These are phyloP conservation scores for Termitomyces sp. DNA, from an alignment of 768 basidiomycete genomes.

Conservation along the genomic window DNA sequence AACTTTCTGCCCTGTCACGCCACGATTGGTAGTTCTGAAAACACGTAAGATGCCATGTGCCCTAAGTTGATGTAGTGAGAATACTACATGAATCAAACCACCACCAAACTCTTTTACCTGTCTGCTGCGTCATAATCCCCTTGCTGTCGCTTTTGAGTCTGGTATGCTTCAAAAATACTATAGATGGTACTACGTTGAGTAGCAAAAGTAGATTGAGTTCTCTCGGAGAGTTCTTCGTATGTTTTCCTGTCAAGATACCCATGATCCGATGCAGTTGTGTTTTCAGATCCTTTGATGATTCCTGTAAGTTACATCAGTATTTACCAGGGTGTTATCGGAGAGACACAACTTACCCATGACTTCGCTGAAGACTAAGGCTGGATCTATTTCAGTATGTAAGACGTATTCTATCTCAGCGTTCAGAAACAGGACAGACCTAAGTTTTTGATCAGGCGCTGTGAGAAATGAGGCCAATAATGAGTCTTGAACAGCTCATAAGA, in stretches of 20 bases:
- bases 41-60: constrained; percentile 43
- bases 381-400: constrained; percentile 34
- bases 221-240: constrained; percentile 45
- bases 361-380: constrained; percentile 59
- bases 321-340: neutral
- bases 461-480: constrained; percentile 57
- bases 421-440: constrained; percentile 36
- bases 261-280: constrained; percentile 27
- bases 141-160: constrained; percentile 33
- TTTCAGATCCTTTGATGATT: constrained; percentile 67
- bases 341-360: constrained; percentile 44
- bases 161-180: constrained; percentile 47
- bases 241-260: constrained; percentile 36
- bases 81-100: neutral
- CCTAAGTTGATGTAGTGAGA: constrained; percentile 22
- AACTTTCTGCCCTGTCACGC: constrained; percentile 36
- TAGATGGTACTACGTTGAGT: constrained; percentile 44
- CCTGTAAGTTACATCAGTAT: constrained; percentile 27
- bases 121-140: constrained; percentile 56
- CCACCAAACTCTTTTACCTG: constrained; percentile 30
- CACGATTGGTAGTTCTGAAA: constrained; percentile 18
- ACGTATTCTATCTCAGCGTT: neutral
- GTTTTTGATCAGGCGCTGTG: constrained; percentile 42
- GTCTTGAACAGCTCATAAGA: constrained; percentile 43
- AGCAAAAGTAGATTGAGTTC: constrained; percentile 52